Base-by-base conservation (phyloP, 148 eudicot genomes). In the Fagopyrum esculentum region DNA sequence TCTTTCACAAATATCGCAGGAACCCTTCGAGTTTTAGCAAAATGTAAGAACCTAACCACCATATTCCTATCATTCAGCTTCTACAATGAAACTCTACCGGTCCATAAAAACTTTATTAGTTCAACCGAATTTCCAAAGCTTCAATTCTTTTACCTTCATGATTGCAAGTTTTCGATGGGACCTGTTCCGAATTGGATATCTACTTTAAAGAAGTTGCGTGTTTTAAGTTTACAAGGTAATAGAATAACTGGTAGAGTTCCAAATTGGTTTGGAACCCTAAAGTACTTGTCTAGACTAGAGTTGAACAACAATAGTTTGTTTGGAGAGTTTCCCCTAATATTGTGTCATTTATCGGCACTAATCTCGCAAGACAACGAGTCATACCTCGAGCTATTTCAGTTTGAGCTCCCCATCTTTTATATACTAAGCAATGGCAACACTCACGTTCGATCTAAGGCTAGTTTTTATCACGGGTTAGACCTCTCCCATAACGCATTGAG, bases 1-100 rank as follows among this genome's bases (percentile, higher is more conserved):
- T 57, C 64, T 3, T 6, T 57, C 22, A 19, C 64, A 7, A 19
- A 57, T 57, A 57, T 57, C 11, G 6, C 64, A 64, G 2, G 0
- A 2, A 35, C 69, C 35, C 69, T 64, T 11, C 5, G 17, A 64
- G 0, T 30, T 9, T 64, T 64, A 30, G 69, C 69, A 35, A 64
- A 64, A 4, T 64, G 69, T 64, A 64, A 35, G n/a, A 64, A 64
- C 29, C 45, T 64, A 64, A 64, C 69, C 45, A 64, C 45, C 45
- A 45, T 64, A 45, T 64, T 35, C 45, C 69, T 30, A 30, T 64
- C 69, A 64, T 35, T 7, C 69, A 64, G 40, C n/a, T 64, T 64
- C 69, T 13, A 12, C 12, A 16, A 30, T 11, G 69, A 64, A 64
- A 30, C 45, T 5, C n/a, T 64, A 64, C 69, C 69, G 1, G n/a